Conservation (phyloP, 2,329 filamentous ascomycete genomes). For the Penicillium sp. region DNA sequence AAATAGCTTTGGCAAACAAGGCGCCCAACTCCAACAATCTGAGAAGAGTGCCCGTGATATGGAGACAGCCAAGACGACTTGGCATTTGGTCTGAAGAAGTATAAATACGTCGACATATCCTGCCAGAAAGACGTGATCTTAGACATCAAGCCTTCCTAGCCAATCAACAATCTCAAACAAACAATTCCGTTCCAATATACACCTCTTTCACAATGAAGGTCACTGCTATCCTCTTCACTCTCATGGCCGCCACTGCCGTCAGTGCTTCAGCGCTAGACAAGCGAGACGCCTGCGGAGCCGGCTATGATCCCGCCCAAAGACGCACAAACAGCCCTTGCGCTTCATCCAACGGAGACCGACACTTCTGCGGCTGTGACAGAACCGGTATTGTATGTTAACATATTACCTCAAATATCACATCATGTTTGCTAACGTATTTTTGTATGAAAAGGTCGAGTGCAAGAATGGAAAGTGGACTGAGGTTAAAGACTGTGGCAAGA, state of each 20-base stretch:
- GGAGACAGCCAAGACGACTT: too few relatives aligned
- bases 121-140: not conserved
- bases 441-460: slow-evolving; percentile 12
- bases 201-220: slow-evolving; percentile 13
- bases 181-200: not conserved
- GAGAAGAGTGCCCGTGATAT: too few relatives aligned
- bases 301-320: slow-evolving; percentile 10
- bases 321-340: slow-evolving; percentile 15
- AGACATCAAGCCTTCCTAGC: not conserved
- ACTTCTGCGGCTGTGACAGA: slow-evolving; percentile 16
- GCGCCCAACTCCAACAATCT: not conserved
- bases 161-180: slow-evolving; percentile 3
- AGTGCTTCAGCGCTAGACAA: slow-evolving; percentile 4
- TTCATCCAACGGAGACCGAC: slow-evolving; percentile 11
- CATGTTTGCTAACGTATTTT: slow-evolving; percentile 3
- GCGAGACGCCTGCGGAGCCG: slow-evolving; percentile 9
- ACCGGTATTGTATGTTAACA: slow-evolving; percentile 15
- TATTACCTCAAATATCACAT: not conserved
- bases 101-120: slow-evolving; percentile 9
- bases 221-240: slow-evolving; percentile 10
- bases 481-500: slow-evolving; percentile 5
- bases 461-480: slow-evolving; percentile 13
- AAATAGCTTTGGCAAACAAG: not conserved
- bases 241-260: slow-evolving; percentile 13
- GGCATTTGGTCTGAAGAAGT: not conserved